Evolutionary conservation across 768 basidiomycete genomes (phyloP), one percentile per base, ranked within the genome.

Genomic region (Russula earlei): DNA sequence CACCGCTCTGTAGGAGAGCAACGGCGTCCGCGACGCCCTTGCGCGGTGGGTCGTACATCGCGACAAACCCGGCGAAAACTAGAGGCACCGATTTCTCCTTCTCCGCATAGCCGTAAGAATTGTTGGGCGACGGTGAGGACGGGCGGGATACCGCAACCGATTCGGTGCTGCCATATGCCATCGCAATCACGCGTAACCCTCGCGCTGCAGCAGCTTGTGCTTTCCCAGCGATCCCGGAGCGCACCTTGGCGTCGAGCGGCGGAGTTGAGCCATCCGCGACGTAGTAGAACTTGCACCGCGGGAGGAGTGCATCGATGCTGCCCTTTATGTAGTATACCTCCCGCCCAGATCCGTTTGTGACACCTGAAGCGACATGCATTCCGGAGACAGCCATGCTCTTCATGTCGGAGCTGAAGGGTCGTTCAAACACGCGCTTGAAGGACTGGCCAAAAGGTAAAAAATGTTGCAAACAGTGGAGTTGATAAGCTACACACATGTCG

Each of bases 311-410:
- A 54, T 98, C 94, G 64, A 96, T 85, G 15, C 92, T 87, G 40
- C 94, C 94, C 65, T 94, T 94, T 67, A 92, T 81, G 72, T 93
- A 95, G 68, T 86, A 87, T 69, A 87, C 80, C 65, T 95, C 92
- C 12, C 82, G 76, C 6, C 74, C 67, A 11, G 70, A 62, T 25
- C 63, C 66, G 14, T 34, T 42, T 7, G 65, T 41, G 5, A 49
- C 55, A 5, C 66, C 31, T 8, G 69, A 56, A 22, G 77, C 73
- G 34, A 68, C 70, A 64, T 90, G 82, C 10, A 80, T 68, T 11
- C 94, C 94, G 49, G 83, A 85, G 58, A 97, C 83, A 14, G 87
- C 87, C 90, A 97, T 96, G 68, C 78, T 91, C 69, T 97, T 97
- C 55, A 83, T 79, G 59, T 98, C 94, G 17, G 95, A 97, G 68